Base-by-base conservation (phyloP, 306 rosid genomes). In the Pachyrhizus erosus region DNA sequence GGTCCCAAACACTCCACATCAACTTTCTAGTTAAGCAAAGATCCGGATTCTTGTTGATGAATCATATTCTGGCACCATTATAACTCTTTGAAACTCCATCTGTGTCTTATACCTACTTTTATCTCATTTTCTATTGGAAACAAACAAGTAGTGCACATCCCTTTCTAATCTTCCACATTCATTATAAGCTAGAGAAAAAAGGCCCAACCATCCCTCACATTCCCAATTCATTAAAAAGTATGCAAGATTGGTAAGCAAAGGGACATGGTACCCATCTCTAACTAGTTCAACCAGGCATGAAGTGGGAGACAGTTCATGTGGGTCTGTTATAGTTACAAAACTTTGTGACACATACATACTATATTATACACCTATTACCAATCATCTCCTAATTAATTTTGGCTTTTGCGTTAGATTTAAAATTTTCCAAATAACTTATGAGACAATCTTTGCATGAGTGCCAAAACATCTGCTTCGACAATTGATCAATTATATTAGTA, bases 251-350 rank as follows among this genome's bases (percentile, higher is more conserved):
- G 84, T 60, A 79, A 89, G 88, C 89, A 89, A 66, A 85, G 85
- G 87, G 91, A 89, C 88, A 87, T 86, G 90, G 88, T 76, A 88
- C 91, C 94, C 91, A 88, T 88, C 86, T 85, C 82, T 87, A 77
- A 74, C 84, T 71, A 70, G 80, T 79, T 85, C 87, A 68, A 84
- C 87, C 70, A 64, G 77, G 89, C 84, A 83, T 77, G 85, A 84
- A 88, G 93, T 89, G 95, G 97, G 94, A 87, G 97, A 91, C 98
- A 91, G 89, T 87, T 90, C 97, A 91, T 87, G 98, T 89, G 87
- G 89, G 79, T 89, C 84, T 88, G 60, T 79, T 85, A 61, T 57
- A 78, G 70, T 48, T 42, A 72, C 51, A 18, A 0, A 73, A 72
- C 73, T 73, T 79, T 78, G 46, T 78, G 81, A 79, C 77, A 66